Conservation (phyloP, 2,329 filamentous ascomycete genomes). For the Trichoderma simmonsii region DNA sequence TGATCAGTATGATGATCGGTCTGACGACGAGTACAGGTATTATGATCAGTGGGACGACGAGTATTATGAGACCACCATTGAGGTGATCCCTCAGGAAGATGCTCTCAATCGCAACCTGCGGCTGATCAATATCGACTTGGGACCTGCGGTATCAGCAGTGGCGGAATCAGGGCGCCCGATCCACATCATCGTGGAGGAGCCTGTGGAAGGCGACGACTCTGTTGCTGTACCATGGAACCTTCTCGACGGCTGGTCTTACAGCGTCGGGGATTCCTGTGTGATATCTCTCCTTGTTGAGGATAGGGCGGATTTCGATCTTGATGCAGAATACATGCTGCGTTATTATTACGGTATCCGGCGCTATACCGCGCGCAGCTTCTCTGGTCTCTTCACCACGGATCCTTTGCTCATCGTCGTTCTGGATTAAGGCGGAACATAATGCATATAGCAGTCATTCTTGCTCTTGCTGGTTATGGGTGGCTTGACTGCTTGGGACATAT, state of each 20-base stretch:
- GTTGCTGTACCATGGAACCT: neutral
- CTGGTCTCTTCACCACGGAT: neutral
- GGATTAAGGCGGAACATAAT: neutral
- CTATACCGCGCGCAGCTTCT: neutral
- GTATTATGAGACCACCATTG: neutral
- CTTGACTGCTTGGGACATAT: neutral
- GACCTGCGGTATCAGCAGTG: neutral
- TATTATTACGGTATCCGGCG: too few relatives aligned
- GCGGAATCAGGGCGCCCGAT: neutral
- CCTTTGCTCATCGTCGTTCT: neutral
- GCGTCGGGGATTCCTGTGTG: neutral
- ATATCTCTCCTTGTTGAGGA: neutral
- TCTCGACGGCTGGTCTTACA: neutral
- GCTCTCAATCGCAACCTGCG: neutral
- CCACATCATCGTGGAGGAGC: neutral
- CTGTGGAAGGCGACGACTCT: neutral
- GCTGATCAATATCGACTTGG: neutral
- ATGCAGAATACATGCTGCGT: too few relatives aligned
- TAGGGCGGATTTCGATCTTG: neutral
- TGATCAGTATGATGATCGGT: too few relatives aligned
- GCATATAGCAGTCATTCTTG: neutral
- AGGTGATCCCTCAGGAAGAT: neutral
- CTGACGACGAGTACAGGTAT: too few relatives aligned
- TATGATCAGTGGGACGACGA: too few relatives aligned
- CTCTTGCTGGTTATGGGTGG: neutral